Evolutionary conservation across 495 filamentous ascomycete genomes (phyloP).

Genomic region (Podospora sp.): DNA sequence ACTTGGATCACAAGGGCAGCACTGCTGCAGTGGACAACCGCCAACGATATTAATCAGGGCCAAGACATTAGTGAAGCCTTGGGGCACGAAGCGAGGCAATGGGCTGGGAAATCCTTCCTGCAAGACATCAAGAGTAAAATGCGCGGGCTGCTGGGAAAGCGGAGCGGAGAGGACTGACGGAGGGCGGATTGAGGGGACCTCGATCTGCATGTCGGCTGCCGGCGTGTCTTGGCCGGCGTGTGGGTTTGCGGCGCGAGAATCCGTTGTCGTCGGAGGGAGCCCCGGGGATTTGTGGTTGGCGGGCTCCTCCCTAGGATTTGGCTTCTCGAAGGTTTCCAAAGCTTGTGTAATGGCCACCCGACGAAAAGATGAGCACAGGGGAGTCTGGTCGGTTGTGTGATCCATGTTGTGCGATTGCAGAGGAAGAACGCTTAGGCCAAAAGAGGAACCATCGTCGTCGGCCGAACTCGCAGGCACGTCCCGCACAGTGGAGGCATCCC

Average conservation of each 20-base stretch:
- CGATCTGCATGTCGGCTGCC: not conserved
- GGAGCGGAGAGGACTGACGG: too few species aligned
- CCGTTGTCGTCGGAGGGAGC: not conserved
- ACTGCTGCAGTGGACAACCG: not conserved
- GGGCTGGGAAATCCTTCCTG: not conserved
- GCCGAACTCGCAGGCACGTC: too few species aligned
- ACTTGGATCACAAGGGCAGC: not conserved
- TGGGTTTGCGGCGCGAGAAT: not conserved
- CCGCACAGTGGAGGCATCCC: too few species aligned
- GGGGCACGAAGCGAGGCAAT: not conserved
- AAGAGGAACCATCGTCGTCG: too few species aligned
- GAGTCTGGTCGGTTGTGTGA: not conserved
- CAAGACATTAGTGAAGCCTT: not conserved
- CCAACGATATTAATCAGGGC: not conserved
- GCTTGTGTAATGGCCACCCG: not conserved
- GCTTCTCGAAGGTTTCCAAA: not conserved
- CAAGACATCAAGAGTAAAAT: conserved; percentile 2
- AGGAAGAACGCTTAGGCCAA: not conserved
- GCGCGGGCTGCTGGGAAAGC: not conserved
- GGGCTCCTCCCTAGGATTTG: not conserved
- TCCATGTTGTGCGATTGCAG: not conserved
- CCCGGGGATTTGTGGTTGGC: not conserved
- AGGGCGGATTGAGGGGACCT: not conserved
- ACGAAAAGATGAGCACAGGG: not conserved
- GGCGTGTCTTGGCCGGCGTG: not conserved